phyloP scores from a whole-genome alignment of 305 asterid species.

The Stenogyne calaminthoides region DNA sequence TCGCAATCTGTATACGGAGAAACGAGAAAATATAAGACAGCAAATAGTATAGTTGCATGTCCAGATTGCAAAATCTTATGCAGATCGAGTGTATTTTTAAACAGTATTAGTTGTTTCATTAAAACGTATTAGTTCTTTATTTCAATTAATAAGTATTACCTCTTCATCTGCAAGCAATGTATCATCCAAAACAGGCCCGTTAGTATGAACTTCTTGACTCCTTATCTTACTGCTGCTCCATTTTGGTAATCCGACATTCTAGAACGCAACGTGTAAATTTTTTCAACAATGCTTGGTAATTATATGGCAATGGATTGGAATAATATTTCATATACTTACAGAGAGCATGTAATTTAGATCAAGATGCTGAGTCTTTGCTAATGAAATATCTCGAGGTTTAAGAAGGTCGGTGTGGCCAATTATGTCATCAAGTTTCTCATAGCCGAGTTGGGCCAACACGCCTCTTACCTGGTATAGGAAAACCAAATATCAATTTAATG shows the following conservation, averaged over 20 bases:
- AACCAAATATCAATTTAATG: background rate
- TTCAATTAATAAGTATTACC: constrained; percentile 44
- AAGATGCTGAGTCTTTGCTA: constrained; percentile 95
- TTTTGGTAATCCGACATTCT: constrained; percentile 87
- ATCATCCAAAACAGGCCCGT: constrained; percentile 97
- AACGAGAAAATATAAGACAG: constrained; percentile 18
- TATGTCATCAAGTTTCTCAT: constrained; percentile 90
- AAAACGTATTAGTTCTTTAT: background rate
- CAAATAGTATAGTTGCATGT: background rate
- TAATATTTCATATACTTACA: constrained; percentile 49
- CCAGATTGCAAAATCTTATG: background rate
- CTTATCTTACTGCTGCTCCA: constrained; percentile 91
- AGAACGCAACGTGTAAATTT: constrained; percentile 24
- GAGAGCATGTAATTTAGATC: constrained; percentile 79
- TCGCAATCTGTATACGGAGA: constrained; percentile 54
- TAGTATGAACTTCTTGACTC: constrained; percentile 90
- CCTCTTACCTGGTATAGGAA: constrained; percentile 69
- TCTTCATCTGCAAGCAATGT: constrained; percentile 72
- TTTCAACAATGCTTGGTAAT: constrained; percentile 20
- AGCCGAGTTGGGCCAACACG: constrained; percentile 88
- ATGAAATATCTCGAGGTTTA: constrained; percentile 81
- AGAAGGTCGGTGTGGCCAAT: constrained; percentile 90
- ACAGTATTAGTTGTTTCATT: too few relatives aligned
- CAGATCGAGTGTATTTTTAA: background rate
- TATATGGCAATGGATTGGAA: constrained; percentile 10